Evolutionary conservation across 2,329 filamentous ascomycete genomes (phyloP).

Genomic region (Fusarium setosum): DNA sequence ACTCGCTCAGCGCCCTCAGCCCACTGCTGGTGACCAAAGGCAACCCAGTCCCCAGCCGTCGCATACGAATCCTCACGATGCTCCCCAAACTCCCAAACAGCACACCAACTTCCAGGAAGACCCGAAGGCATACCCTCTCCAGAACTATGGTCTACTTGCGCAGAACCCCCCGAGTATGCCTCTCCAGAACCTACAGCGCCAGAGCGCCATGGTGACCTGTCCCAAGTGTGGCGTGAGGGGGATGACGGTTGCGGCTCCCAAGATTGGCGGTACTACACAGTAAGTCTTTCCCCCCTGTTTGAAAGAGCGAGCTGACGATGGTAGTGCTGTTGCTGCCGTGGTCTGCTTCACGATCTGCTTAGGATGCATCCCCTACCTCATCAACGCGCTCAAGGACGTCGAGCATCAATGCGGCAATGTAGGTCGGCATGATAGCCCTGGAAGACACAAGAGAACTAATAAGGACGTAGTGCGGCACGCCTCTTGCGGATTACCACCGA

Average conservation of each 20-base stretch:
- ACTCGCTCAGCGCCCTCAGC: background rate
- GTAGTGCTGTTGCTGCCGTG: conserved; percentile 31
- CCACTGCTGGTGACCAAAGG: too few species aligned
- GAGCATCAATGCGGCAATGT: conserved; percentile 37
- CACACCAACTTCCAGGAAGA: background rate
- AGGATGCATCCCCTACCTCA: conserved; percentile 36
- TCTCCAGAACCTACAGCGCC: conserved; percentile 20
- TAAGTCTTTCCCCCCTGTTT: conserved; percentile 1
- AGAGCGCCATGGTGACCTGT: conserved; percentile 32
- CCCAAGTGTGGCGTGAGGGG: conserved; percentile 20
- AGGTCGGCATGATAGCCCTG: background rate
- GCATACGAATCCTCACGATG: background rate
- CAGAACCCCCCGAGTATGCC: conserved; percentile 15
- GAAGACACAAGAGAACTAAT: too few species aligned
- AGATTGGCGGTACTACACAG: conserved; percentile 32
- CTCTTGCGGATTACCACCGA: conserved; percentile 36
- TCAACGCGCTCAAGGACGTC: conserved; percentile 34
- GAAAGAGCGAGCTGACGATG: background rate
- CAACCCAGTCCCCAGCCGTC: conserved; percentile 25
- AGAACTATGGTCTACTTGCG: background rate
- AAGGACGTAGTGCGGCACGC: conserved; percentile 26
- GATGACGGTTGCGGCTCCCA: conserved; percentile 14
- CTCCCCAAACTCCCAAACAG: background rate
- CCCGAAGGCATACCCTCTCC: background rate
- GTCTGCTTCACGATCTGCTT: conserved; percentile 32